Conservation (phyloP, 2,329 filamentous ascomycete genomes). For the Xylaria sp. region DNA sequence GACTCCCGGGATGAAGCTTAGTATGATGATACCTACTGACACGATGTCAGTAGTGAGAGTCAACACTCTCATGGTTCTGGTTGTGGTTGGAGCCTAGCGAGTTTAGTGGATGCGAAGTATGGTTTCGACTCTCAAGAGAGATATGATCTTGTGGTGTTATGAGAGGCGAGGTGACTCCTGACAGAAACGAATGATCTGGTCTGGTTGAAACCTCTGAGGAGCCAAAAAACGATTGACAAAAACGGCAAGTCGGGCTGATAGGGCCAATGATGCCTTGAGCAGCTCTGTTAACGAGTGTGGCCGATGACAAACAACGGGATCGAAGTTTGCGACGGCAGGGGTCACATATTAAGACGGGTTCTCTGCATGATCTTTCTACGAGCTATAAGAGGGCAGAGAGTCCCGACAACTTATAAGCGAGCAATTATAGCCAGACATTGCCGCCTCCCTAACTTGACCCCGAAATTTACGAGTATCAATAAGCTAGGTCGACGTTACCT, state of each 20-base stretch:
- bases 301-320: too few species aligned
- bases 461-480: neutral
- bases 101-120: neutral
- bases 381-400: neutral
- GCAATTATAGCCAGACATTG: neutral
- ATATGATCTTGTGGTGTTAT: too few species aligned
- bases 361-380: neutral
- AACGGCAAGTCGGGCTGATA: too few species aligned
- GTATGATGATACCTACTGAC: conserved; percentile 32
- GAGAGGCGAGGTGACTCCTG: too few species aligned
- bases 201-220: neutral
- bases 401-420: conserved; percentile 6
- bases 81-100: neutral
- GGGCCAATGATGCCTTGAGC: too few species aligned
- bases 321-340: neutral
- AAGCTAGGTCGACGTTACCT: too few species aligned
- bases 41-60: conserved; percentile 32
- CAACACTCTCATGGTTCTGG: conserved; percentile 35
- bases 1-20: conserved; percentile 23
- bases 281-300: neutral
- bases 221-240: neutral
- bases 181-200: neutral
- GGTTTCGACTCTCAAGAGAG: neutral
- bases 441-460: neutral
- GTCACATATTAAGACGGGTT: neutral